These are phyloP conservation scores for Epichloe hybrida DNA, from an alignment of 2,329 filamentous ascomycete genomes.

Conservation along the genomic window DNA sequence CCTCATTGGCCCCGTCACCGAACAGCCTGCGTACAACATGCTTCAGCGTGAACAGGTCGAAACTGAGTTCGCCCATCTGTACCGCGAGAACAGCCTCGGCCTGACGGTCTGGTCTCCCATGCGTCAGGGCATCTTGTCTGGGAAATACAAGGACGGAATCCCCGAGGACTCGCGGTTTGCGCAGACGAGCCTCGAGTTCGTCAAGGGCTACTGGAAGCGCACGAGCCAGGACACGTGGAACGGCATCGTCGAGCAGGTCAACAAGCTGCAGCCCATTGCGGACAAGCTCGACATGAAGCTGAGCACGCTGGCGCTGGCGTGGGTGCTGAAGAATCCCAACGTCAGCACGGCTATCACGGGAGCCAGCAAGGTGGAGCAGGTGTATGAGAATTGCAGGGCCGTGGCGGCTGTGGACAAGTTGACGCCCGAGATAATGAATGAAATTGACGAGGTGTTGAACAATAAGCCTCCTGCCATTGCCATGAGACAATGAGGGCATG, in stretches of 20 bases:
- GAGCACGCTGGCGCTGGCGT: constrained; percentile 44
- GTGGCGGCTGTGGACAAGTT: constrained; percentile 39
- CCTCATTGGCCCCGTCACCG: constrained; percentile 49
- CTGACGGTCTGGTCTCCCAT: constrained; percentile 52
- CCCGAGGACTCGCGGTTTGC: constrained; percentile 45
- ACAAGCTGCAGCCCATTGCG: constrained; percentile 47
- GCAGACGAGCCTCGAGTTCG: constrained; percentile 40
- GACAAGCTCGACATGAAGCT: constrained; percentile 47
- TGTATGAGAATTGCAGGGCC: constrained; percentile 45
- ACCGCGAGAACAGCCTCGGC: constrained; percentile 44
- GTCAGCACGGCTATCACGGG: constrained; percentile 49
- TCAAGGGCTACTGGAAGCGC: constrained; percentile 37
- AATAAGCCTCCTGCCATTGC: constrained; percentile 40
- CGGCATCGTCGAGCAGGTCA: constrained; percentile 43
- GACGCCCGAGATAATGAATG: constrained; percentile 42
- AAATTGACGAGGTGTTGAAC: constrained; percentile 44
- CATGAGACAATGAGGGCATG: constrained; percentile 17
- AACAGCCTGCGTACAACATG: constrained; percentile 56
- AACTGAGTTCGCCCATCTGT: constrained; percentile 46
- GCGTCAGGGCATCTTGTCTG: constrained; percentile 43
- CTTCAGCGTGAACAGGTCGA: constrained; percentile 49
- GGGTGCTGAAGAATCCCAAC: constrained; percentile 48
- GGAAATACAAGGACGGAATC: constrained; percentile 54
- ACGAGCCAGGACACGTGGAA: constrained; percentile 41
- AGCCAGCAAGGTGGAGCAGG: constrained; percentile 42